Conservation (phyloP, 768 basidiomycete species). For the Crepidotus variabilis region DNA sequence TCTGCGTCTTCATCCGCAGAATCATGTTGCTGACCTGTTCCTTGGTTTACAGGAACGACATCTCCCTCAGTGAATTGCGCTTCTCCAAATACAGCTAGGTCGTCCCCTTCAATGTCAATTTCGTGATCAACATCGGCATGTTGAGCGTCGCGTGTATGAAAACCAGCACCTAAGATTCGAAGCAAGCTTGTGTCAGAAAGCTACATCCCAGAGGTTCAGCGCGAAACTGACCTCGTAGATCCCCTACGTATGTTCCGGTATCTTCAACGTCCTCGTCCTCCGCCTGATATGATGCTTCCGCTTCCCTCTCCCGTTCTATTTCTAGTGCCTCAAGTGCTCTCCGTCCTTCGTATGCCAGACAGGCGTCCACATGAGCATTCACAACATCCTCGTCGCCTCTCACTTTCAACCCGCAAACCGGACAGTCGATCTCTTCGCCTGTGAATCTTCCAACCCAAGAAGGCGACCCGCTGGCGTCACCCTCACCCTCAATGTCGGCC, state of each 20-base stretch:
- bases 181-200: not conserved
- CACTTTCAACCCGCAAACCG: slow-evolving; percentile 58
- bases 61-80: slow-evolving; percentile 78
- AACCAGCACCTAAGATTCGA: slow-evolving; percentile 58
- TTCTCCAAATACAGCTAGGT: slow-evolving; percentile 60
- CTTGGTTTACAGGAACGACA: slow-evolving; percentile 38
- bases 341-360: slow-evolving; percentile 55
- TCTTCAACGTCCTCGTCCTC: slow-evolving; percentile 25
- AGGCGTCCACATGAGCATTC: slow-evolving; percentile 80
- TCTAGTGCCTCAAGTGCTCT: slow-evolving; percentile 40
- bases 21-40: slow-evolving; percentile 15
- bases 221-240: slow-evolving; percentile 39
- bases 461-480: slow-evolving; percentile 25
- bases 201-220: slow-evolving; percentile 7
- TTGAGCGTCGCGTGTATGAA: slow-evolving; percentile 54
- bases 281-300: slow-evolving; percentile 23
- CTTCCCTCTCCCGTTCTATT: slow-evolving; percentile 27
- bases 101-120: slow-evolving; percentile 77
- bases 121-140: slow-evolving; percentile 73
- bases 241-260: slow-evolving; percentile 39
- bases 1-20: slow-evolving; percentile 34
- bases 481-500: slow-evolving; percentile 45
- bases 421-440: slow-evolving; percentile 54
- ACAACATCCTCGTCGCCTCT: slow-evolving; percentile 69
- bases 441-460: slow-evolving; percentile 26